Conservation (phyloP, 495 filamentous ascomycete genomes). For the Neurospora discreta region DNA sequence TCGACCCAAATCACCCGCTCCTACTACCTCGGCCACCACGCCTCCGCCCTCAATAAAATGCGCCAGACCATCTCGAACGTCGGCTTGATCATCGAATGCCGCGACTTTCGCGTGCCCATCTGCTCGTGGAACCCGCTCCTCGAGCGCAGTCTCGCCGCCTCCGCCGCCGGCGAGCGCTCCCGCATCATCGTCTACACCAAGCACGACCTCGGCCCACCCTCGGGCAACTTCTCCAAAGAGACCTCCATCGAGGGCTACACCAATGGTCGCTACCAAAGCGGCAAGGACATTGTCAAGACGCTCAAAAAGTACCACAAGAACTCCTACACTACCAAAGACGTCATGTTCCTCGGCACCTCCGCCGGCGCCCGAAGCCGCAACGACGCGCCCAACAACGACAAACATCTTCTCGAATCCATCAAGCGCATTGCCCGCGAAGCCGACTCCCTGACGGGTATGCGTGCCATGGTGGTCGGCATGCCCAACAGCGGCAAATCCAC, state of each 20-base stretch:
- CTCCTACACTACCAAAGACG: slow-evolving; percentile 20
- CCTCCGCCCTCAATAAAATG: slow-evolving; percentile 73
- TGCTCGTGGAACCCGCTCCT: slow-evolving; percentile 87
- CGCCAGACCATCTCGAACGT: slow-evolving; percentile 68
- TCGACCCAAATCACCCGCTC: slow-evolving; percentile 62
- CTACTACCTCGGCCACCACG: slow-evolving; percentile 96
- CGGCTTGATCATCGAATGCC: slow-evolving; percentile 86
- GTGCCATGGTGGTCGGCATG: slow-evolving; percentile 88
- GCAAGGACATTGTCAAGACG: slow-evolving; percentile 1
- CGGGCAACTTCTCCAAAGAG: background rate
- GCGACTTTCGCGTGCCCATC: slow-evolving; percentile 82
- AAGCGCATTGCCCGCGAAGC: slow-evolving; percentile 19
- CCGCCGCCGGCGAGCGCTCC: slow-evolving; percentile 35
- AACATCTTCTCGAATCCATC: slow-evolving; percentile 21
- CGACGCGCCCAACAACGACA: background rate
- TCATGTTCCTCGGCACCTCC: slow-evolving; percentile 50
- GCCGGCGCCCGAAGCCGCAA: slow-evolving; percentile 17
- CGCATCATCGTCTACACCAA: slow-evolving; percentile 90
- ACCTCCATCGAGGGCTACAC: background rate
- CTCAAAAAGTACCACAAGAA: slow-evolving; percentile 18
- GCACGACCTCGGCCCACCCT: slow-evolving; percentile 51
- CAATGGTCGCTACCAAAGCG: background rate
- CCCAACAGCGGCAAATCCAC: slow-evolving; percentile 92
- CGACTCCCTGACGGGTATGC: slow-evolving; percentile 44
- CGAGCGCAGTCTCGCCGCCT: slow-evolving; percentile 55